Evolutionary conservation across 108 stramenopile species (phyloP).

Genomic region (Cylindrotheca closterium): DNA sequence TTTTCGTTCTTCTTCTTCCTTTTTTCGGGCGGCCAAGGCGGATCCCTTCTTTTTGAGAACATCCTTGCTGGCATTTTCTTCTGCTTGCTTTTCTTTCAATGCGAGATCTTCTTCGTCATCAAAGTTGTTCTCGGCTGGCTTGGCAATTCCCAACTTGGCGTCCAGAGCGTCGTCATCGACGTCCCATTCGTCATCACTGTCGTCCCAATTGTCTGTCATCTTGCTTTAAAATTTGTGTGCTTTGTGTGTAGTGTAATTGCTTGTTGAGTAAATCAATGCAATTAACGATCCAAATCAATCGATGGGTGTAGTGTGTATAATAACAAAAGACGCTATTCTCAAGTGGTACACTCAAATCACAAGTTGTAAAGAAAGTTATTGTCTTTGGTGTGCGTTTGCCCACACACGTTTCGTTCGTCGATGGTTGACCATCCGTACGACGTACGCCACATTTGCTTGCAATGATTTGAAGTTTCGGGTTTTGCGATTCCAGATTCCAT

Average conservation of each 20-base stretch:
- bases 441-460: too few species aligned
- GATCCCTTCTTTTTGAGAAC: constrained; percentile 82
- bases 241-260: background rate
- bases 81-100: constrained; percentile 71
- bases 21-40: constrained; percentile 77
- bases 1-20: constrained; percentile 54
- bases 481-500: too few species aligned
- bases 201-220: constrained; percentile 87
- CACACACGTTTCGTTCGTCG: too few species aligned
- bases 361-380: too few species aligned
- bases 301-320: too few species aligned
- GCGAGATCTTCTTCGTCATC: constrained; percentile 89
- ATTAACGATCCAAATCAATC: too few species aligned
- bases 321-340: too few species aligned
- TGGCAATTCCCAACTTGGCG: constrained; percentile 59
- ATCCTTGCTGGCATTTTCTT: constrained; percentile 36
- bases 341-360: too few species aligned
- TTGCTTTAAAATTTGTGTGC: constrained; percentile 4
- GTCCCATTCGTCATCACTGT: constrained; percentile 91
- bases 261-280: too few species aligned
- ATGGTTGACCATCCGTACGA: too few species aligned
- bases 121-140: constrained; percentile 43
- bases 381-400: too few species aligned
- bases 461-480: too few species aligned
- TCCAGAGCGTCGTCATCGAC: constrained; percentile 83